Evolutionary conservation across 306 rosid genomes (phyloP), one percentile per base, ranked within the genome.

Genomic region (Dalbergia cochinchinensis): DNA sequence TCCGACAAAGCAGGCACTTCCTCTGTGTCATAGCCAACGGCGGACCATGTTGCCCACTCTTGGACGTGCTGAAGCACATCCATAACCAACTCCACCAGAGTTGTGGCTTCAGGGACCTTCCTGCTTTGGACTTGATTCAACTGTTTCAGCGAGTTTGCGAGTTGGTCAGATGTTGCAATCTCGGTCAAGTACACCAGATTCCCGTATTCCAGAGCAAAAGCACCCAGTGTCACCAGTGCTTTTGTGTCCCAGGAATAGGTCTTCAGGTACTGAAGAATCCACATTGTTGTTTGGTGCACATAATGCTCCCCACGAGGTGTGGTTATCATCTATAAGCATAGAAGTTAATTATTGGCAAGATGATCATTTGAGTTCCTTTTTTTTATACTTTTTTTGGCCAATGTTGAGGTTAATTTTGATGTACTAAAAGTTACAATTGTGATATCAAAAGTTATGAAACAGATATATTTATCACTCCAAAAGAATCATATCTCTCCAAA

Each of bases 241-340:
- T 92, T 92, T 34, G 95, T 90, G 19, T 86, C 97, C 97, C 95
- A 90, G 10, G 86, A 48, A 48, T 77, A 90, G 51, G 18, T 78
- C 59, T 81, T 83, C 1, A 85, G 83, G 4, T 51, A 31, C 4
- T 83, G 80, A 11, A 83, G 80, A 12, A 83, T 83, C 73, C 78
- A 50, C 73, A 68, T 73, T 79, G 83, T 68, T 7, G 83, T 74
- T 83, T 83, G 83, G 64, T 83, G 87, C 15, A 74, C 78, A 6
- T 50, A 68, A 7, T 34, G 60, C 37, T 39, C 65, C 3, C 67
- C 83, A 16, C 3, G 7, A 37, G 78, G 81, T 8, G 81, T 83
- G 11, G 15, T 67, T 73, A 73, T 73, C 87, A 83, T 83, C 87
- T 83, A 65, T 78, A 6, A 42, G 22, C 54, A 76, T 62, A 14